Evolutionary conservation across 345 rosid species (phyloP), one percentile per base, ranked within the genome.

Genomic region (Gossypium herbaceum): DNA sequence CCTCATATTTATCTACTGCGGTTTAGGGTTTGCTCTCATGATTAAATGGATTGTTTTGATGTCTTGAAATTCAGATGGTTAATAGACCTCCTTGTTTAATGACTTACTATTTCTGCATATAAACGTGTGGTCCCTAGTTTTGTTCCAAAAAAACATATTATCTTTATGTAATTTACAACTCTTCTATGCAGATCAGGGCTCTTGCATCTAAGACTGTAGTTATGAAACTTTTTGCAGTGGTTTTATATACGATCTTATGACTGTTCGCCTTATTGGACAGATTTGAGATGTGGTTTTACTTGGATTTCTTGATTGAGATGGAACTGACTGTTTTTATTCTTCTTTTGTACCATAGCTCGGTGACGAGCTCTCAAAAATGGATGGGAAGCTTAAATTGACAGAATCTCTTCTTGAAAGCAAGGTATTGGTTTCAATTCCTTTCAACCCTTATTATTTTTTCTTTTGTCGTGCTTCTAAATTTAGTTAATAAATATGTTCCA

Each of bases 371-470:
- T 82, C 90, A 9, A 92, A 88, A 87, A 86, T 88, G 91, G 89
- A 88, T 43, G 93, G 80, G 80, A 94, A 90, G 83, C 94, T 92
- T 80, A 94, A 92, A 76, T 82, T 90, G 51, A 82, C 87, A 7
- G 98, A 92, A 79, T 88, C 90, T 70, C 89, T 90, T 74, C 89
- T 93, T 60, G 90, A 95, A 87, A 89, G 85, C 89, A 95, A 82
- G 81, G 99, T 95, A 90, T 58, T 70, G 50, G 43, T 72, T 50
- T 51, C 78, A 80, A 75, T 73, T 73, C 24, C 71, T 74, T 60
- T 75, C 19, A 10, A 27, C 16, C 17, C 24, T 60, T 62, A 20
- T 41, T 67, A 71, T 19, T 63, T 39, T 65, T 78, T 27, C 7
- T 56, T 12, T 76, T 57, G 55, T 72, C 55, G 19, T 29, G 47